phyloP scores from a whole-genome alignment of 2,329 filamentous ascomycete species.

The Neurospora crassa region DNA sequence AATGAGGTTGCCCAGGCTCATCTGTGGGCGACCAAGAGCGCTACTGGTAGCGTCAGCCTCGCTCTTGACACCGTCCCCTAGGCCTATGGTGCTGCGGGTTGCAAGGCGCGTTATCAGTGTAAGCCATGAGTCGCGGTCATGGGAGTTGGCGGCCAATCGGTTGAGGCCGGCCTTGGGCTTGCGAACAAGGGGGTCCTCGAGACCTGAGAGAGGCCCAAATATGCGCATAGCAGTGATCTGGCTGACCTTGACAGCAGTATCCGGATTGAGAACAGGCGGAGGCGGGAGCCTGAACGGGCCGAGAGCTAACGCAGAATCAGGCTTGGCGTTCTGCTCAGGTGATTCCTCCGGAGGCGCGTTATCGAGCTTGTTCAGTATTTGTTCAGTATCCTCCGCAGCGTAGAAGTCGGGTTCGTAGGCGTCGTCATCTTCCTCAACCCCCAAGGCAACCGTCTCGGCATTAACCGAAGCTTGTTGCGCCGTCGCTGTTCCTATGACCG shows the following conservation, averaged over 20 bases:
- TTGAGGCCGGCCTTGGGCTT: slow-evolving; percentile 67
- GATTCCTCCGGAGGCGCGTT: slow-evolving; percentile 49
- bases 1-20: slow-evolving; percentile 57
- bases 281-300: slow-evolving; percentile 72
- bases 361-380: slow-evolving; percentile 69
- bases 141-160: slow-evolving; percentile 72
- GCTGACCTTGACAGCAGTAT: slow-evolving; percentile 64
- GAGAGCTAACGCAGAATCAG: slow-evolving; percentile 46
- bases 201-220: slow-evolving; percentile 64
- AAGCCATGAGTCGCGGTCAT: slow-evolving; percentile 84
- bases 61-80: slow-evolving; percentile 54
- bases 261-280: slow-evolving; percentile 62
- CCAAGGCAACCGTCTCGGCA: slow-evolving; percentile 49
- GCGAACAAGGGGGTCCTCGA: slow-evolving; percentile 56
- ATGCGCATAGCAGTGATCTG: slow-evolving; percentile 67
- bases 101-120: slow-evolving; percentile 79
- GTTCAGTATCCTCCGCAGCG: slow-evolving; percentile 65
- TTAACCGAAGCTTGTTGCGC: slow-evolving; percentile 37
- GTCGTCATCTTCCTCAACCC: slow-evolving; percentile 72
- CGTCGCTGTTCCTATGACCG: slow-evolving; percentile 13
- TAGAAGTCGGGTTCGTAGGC: slow-evolving; percentile 85
- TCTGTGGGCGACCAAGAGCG: slow-evolving; percentile 19
- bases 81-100: slow-evolving; percentile 63
- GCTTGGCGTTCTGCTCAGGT: slow-evolving; percentile 31
- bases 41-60: slow-evolving; percentile 33